These are phyloP conservation scores for Lolium multiflorum DNA, from an alignment of 176 grass and related monocot species.

Conservation along the genomic window DNA sequence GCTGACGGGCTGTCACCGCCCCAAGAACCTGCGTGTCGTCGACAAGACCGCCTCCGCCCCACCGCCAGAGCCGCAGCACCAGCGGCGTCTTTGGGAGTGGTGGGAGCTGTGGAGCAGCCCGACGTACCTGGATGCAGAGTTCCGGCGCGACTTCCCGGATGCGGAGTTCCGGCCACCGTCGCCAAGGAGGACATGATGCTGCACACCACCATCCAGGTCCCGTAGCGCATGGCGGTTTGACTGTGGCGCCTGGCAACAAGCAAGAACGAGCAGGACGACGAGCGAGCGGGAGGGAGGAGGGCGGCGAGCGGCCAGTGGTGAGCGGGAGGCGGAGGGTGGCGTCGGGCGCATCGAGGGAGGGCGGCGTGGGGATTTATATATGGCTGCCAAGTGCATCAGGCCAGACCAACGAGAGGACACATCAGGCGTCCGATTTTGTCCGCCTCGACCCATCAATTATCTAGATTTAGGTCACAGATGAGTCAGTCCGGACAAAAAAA, in stretches of 20 bases:
- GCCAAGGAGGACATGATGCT: slow-evolving; percentile 78
- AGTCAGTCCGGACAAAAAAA: too few relatives aligned
- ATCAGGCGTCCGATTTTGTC: too few relatives aligned
- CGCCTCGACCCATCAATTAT: too few relatives aligned
- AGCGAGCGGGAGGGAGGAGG: too few relatives aligned
- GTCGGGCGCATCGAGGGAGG: too few relatives aligned
- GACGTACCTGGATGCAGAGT: slow-evolving; percentile 55
- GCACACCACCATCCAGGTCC: slow-evolving; percentile 58
- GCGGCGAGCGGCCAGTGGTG: too few relatives aligned
- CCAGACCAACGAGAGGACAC: too few relatives aligned
- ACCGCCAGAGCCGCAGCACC: slow-evolving; percentile 32
- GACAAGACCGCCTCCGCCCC: background rate
- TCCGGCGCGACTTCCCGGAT: slow-evolving; percentile 66
- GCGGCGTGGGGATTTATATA: too few relatives aligned
- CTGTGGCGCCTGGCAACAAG: slow-evolving; percentile 63
- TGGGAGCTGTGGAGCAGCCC: slow-evolving; percentile 57
- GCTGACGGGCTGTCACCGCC: background rate
- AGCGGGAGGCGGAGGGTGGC: too few relatives aligned
- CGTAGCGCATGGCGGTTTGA: slow-evolving; percentile 65
- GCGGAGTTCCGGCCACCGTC: slow-evolving; percentile 48
- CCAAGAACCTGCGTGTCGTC: background rate
- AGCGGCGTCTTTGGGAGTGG: slow-evolving; percentile 57
- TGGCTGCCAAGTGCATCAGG: too few relatives aligned
- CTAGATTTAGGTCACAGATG: too few relatives aligned
- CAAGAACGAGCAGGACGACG: too few relatives aligned